phyloP scores from a whole-genome alignment of 805 yeast species.

The Ogataea sp. region DNA sequence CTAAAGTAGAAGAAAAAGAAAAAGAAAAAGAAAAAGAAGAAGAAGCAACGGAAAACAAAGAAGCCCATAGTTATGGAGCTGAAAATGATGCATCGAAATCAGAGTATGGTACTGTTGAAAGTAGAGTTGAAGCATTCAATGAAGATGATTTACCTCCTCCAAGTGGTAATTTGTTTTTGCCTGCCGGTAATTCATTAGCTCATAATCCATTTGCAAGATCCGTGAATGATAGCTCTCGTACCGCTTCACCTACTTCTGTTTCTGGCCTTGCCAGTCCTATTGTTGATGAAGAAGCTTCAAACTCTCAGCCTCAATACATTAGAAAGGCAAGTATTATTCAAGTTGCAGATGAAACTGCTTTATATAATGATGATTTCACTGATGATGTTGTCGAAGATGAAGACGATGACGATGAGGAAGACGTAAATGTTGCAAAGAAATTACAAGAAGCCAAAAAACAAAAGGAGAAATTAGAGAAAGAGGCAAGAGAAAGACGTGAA shows the following conservation, averaged over 20 bases:
- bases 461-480: slow-evolving; percentile 9
- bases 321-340: too few species aligned
- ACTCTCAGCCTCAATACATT: too few species aligned
- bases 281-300: too few species aligned
- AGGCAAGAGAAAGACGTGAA: slow-evolving; percentile 8
- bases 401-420: slow-evolving; percentile 39
- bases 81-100: too few species aligned
- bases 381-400: slow-evolving; percentile 24
- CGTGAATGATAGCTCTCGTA: too few species aligned
- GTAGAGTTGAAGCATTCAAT: background rate
- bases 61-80: too few species aligned
- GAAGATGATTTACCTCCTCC: slow-evolving; percentile 1
- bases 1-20: background rate
- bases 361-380: slow-evolving; percentile 20
- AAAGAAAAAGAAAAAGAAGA: slow-evolving; percentile 1
- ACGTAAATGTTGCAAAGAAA: slow-evolving; percentile 25
- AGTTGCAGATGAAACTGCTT: background rate
- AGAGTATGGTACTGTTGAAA: background rate
- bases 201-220: background rate
- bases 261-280: too few species aligned
- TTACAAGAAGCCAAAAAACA: slow-evolving; percentile 20
- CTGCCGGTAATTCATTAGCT: background rate
- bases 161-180: background rate
- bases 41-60: background rate
- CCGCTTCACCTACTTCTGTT: too few species aligned